Base-by-base conservation (phyloP, 331 rosid genomes). In the Pyrus hybrid region DNA sequence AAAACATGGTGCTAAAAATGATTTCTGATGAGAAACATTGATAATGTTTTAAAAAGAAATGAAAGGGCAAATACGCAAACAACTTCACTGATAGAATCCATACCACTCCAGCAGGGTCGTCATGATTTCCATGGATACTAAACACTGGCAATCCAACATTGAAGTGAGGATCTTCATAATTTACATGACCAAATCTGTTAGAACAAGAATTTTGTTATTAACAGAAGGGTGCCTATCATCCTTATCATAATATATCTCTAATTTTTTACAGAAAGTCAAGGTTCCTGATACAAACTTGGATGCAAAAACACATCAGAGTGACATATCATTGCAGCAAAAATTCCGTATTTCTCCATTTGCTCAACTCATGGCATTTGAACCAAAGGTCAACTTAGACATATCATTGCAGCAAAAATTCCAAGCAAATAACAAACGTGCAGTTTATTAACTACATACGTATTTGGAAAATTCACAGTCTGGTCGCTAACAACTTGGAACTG, bases 91-190 rank as follows among this genome's bases (percentile, higher is more conserved):
- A 80, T 33, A 30, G 65, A 45, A 80, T 56, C 43, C 90, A 85
- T 93, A 93, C 98, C 96, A 94, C 99, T 84, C 99, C 99, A 41
- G 97, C 99, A 17, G 99, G 99, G 84, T 94, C 99, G 6, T 94
- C 99, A 45, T 94, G 99, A 77, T 94, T 94, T 79, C 99, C 99
- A 79, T 94, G 99, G 83, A 94, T 94, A 56, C 93, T 91, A 86
- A 94, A 94, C 6, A 94, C 97, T 37, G 99, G 99, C 85, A 94
- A 84, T 63, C 99, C 99, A 75, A 94, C 93, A 76, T 94, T 94
- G 83, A 91, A 94, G 82, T 94, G 92, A 66, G 99, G 97, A 76
- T 94, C 99, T 84, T 94, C 99, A 72, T 92, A 94, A 80, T 94
- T 94, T 61, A 94, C 99, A 81, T 90, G 97, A 70, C 99, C 99